phyloP scores from a whole-genome alignment of 805 yeast genomes.

The Pichia thaimueangensis region DNA sequence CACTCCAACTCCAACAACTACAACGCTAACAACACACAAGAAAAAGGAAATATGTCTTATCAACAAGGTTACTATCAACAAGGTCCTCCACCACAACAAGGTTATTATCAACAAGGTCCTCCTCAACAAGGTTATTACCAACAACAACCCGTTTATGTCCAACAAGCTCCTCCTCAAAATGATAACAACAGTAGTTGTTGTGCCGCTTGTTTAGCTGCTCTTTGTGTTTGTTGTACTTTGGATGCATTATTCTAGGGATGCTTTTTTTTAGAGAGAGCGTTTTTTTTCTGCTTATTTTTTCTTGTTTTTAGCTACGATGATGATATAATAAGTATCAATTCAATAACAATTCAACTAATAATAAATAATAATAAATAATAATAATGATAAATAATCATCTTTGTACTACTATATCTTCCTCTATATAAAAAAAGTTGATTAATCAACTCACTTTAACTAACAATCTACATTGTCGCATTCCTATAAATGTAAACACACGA shows the following conservation, averaged over 20 bases:
- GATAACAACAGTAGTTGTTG: conserved; percentile 38
- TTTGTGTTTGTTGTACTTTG: conserved; percentile 51
- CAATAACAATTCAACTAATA: too few relatives aligned
- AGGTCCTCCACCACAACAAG: conserved; percentile 26
- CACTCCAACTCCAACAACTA: conserved; percentile 12
- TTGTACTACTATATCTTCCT: too few relatives aligned
- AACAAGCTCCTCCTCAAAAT: conserved; percentile 41
- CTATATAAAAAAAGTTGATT: too few relatives aligned
- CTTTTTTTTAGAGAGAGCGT: too few relatives aligned
- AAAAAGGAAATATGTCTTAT: neutral
- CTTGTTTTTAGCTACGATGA: too few relatives aligned
- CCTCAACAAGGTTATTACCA: conserved; percentile 33
- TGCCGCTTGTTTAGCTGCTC: conserved; percentile 47
- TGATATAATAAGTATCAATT: too few relatives aligned
- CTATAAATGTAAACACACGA: too few relatives aligned
- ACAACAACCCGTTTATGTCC: conserved; percentile 48
- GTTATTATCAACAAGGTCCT: conserved; percentile 11
- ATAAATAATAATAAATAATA: too few relatives aligned
- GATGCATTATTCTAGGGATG: conserved; percentile 42
- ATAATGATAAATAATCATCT: too few relatives aligned
- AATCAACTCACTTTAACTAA: too few relatives aligned
- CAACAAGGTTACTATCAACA: conserved; percentile 21
- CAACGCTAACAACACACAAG: conserved; percentile 19
- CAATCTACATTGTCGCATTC: too few relatives aligned
- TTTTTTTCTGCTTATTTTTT: too few relatives aligned